Base-by-base conservation (phyloP, 2,329 filamentous ascomycete species). In the Fusarium sp. region DNA sequence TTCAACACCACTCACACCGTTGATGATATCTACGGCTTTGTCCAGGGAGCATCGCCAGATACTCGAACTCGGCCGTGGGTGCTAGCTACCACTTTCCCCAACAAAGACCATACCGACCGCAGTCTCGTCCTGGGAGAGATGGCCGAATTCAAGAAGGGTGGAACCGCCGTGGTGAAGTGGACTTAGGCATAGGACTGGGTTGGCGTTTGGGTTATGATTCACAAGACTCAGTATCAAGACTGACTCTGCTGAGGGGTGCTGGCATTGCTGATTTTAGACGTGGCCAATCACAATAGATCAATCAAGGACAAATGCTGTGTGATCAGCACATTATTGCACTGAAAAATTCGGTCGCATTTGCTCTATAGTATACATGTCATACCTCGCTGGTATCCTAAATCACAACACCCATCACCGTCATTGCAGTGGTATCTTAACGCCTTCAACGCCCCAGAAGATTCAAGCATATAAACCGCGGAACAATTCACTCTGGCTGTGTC, bases 1-100 rank as follows among this genome's bases (percentile, higher is more conserved):
- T 97, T 97, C 82, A 96, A 96, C 82, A 90, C 91, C 0, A 91
- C 88, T 1, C 91, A 94, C 73, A 96, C 93, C 0, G 82, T 97
- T 48, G 91, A 89, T 15, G 91, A 95, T 70, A 87, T 97, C 9
- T 95, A 96, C 79, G 83, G 85, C 9, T 95, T 95, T 74, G 89
- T 95, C 65, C 83, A 88, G 62, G 85, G 87, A n/a, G 87, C 92
- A 0, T 90, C 88, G 28, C 78, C 89, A 0, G 86, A 85, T 7
- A 87, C 88, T 52, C 82, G 83, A 31, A 77, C 80, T 40, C 86
- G 93, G n/a, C 74, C 85, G 5, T 96, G 92, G 85, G 91, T 93
- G 3, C 83, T 97, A 44, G 92, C 91, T 69, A 96, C 93, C 0
- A 95, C 93, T 0, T 96, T 96, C 79, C 93, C 93, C 6, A 94